phyloP scores from a whole-genome alignment of 768 basidiomycete species.

The Rhodotorula graminis region DNA sequence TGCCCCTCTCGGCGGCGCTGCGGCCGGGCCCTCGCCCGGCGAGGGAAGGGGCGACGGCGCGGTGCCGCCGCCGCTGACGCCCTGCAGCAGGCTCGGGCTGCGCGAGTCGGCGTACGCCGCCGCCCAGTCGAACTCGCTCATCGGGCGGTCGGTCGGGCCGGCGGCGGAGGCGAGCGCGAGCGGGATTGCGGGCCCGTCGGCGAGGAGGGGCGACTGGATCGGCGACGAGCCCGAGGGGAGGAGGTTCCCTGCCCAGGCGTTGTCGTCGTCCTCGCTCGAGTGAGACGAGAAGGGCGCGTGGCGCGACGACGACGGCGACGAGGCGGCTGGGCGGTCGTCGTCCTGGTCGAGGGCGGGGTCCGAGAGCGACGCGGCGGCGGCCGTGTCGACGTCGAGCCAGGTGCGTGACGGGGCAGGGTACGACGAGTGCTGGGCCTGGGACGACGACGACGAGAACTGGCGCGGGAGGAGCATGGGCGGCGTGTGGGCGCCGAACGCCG shows the following conservation, averaged over 20 bases:
- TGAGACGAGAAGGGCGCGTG: no score
- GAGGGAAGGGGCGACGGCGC: no score
- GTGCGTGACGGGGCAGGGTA: background rate
- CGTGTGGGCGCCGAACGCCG: slow-evolving; percentile 13
- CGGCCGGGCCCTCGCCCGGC: no score
- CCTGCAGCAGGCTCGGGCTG: background rate
- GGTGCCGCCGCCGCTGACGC: background rate
- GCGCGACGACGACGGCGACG: background rate
- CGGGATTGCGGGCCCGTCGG: background rate
- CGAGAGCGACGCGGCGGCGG: no score
- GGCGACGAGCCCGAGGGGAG: background rate
- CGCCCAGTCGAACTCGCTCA: slow-evolving; percentile 30
- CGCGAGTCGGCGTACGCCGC: slow-evolving; percentile 13
- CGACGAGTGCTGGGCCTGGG: background rate
- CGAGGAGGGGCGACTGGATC: slow-evolving; percentile 1
- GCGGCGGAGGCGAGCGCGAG: background rate
- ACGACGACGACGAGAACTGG: background rate
- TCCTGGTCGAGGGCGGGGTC: background rate
- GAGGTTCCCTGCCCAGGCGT: slow-evolving; percentile 6
- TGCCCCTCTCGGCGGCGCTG: no score
- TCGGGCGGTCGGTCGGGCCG: slow-evolving; percentile 14
- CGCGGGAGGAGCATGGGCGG: slow-evolving; percentile 20
- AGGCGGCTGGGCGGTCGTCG: background rate
- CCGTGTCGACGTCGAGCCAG: background rate
- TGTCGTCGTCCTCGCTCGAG: slow-evolving; percentile 1